phyloP scores from a whole-genome alignment of 306 rosid genomes.

The Pterocarpus santalinus region DNA sequence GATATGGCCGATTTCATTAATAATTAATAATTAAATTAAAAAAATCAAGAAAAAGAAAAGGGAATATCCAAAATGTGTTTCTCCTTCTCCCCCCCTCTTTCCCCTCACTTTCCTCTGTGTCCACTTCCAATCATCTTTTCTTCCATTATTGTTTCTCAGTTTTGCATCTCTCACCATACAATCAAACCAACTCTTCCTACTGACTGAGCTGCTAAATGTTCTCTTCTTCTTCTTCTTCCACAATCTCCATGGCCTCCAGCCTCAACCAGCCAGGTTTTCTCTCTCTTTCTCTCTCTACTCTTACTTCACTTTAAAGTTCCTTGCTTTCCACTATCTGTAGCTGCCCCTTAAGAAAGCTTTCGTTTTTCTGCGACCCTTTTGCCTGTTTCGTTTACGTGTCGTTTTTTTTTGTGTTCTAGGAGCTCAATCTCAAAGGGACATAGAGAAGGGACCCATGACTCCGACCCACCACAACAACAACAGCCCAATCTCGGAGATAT shows the following conservation, averaged over 20 bases:
- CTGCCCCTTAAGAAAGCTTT: conserved; percentile 5
- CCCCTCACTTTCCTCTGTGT: neutral
- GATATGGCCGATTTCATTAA: neutral
- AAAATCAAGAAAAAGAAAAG: neutral
- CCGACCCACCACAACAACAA: conserved; percentile 57
- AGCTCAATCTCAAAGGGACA: conserved; percentile 62
- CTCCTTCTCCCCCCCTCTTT: conserved; percentile 6
- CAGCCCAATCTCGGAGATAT: conserved; percentile 55
- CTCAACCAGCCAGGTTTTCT: conserved; percentile 46
- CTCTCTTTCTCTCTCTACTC: neutral
- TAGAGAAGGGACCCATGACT: conserved; percentile 54
- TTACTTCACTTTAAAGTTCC: conserved; percentile 8
- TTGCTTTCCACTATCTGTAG: neutral
- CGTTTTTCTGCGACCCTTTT: conserved; percentile 39
- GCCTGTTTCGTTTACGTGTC: neutral
- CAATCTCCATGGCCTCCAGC: conserved; percentile 47
- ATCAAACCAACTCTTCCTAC: conserved; percentile 17
- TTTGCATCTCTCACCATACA: neutral
- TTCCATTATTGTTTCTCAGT: neutral
- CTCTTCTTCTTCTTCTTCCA: neutral
- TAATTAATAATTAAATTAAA: neutral
- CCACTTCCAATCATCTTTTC: conserved; percentile 19
- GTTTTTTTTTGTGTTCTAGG: conserved; percentile 40
- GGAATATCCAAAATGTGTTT: conserved; percentile 31
- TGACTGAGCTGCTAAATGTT: conserved; percentile 3